These are phyloP conservation scores for Dunaliella primolecta DNA, from an alignment of 139 green algal genomes.

Conservation along the genomic window DNA sequence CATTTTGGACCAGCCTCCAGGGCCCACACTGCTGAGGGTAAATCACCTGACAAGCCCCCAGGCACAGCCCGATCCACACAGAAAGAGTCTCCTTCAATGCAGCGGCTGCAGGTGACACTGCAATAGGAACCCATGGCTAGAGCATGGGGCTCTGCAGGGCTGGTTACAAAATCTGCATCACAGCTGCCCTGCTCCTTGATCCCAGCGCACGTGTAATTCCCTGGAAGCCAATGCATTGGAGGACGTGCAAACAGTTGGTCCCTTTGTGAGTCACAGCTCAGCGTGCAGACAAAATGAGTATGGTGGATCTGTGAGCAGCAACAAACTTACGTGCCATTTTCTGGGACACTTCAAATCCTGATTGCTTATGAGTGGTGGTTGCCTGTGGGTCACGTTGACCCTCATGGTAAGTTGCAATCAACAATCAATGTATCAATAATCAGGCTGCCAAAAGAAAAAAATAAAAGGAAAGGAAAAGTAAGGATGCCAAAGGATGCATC, in stretches of 20 bases:
- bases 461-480: too few species aligned
- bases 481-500: too few species aligned
- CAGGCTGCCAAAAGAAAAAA: too few species aligned
- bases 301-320: not conserved
- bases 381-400: too few species aligned
- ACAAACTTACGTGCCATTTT: too few species aligned
- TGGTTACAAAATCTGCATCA: conserved; percentile 14
- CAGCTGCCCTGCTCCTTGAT: conserved; percentile 18
- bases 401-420: too few species aligned
- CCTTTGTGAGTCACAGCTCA: not conserved
- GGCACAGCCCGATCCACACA: conserved; percentile 1
- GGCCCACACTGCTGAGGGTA: too few species aligned
- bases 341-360: too few species aligned
- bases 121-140: conserved; percentile 23
- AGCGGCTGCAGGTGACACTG: conserved; percentile 27
- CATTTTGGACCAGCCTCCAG: too few species aligned
- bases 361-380: too few species aligned
- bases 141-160: conserved; percentile 16
- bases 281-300: not conserved
- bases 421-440: too few species aligned
- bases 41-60: conserved; percentile 9
- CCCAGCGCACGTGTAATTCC: conserved; percentile 17
- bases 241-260: not conserved
- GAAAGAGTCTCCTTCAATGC: conserved; percentile 7
- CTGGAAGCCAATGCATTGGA: not conserved